Conservation (phyloP, 345 rosid species). For the Pistacia atlantica region DNA sequence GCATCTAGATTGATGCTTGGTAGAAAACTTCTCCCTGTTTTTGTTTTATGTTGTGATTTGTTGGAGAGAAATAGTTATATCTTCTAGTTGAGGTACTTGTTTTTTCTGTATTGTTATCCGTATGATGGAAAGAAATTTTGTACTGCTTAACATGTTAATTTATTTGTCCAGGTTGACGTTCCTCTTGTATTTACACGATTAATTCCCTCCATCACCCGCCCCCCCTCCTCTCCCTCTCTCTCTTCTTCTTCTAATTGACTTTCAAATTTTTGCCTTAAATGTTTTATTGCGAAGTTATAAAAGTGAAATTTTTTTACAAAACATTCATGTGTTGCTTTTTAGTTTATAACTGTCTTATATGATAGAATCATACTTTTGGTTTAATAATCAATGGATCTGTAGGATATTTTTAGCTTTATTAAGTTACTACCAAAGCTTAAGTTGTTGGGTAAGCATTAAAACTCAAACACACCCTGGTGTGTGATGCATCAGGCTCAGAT, state of each 20-base stretch:
- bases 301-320: background rate
- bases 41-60: background rate
- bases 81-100: background rate
- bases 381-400: too few relatives aligned
- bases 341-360: too few relatives aligned
- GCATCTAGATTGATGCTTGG: background rate
- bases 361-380: too few relatives aligned
- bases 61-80: background rate
- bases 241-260: background rate
- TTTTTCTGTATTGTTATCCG: background rate
- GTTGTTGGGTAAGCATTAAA: too few relatives aligned
- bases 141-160: background rate
- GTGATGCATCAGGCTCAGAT: too few relatives aligned
- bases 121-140: background rate
- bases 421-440: too few relatives aligned
- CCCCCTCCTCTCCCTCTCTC: too few relatives aligned
- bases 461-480: too few relatives aligned
- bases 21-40: background rate
- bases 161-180: background rate
- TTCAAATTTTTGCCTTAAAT: conserved; percentile 2
- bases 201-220: background rate
- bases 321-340: background rate
- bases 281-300: background rate
- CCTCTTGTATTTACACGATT: background rate
- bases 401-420: too few relatives aligned